Base-by-base conservation (phyloP, 331 rosid species). In the Malus hybrid region DNA sequence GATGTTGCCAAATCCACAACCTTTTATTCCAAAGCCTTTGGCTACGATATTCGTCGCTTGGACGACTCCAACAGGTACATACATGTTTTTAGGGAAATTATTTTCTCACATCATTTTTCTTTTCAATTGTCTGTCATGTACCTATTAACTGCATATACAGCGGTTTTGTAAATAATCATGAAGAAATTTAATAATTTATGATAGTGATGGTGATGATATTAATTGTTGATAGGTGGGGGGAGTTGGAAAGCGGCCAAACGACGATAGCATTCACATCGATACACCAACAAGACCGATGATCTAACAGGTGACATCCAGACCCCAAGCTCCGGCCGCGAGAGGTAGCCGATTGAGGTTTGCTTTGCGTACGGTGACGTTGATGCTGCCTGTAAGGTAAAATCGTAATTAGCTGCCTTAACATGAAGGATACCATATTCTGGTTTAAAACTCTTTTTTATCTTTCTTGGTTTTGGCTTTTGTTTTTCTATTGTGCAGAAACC, bases 211-310 rank as follows among this genome's bases (percentile, higher is more conserved):
- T 10, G 7, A 33, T 67, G 29, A 22, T 61, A 2, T 24, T 61
- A 5, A 27, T 15, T 16, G 16, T 39, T 48, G 36, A 7, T 46
- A 91, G 96, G 70, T 93, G 97, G 97, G 96, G 97, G 73, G 98
- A 94, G 77, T 81, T 94, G 62, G 96, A 88, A 69, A 88, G 86
- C 7, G 96, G 96, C 19, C 73, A 80, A 76, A 91, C 95, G 11
- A 91, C 96, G 0, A 85, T 91, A 39, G 96, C 96, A 7, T 94
- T 94, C 86, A 88, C 97, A 16, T 95, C 96, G 13, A 29, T 74
- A 59, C 90, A 83, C 56, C 97, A 90, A 75, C 93, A 81, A 94
- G 83, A 86, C 98, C 2, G 90, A 90, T 54, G 87, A 82, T 74
- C 87, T 87, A 12, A 88, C 98, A 31, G 98, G 95, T 13, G 19